Base-by-base conservation (phyloP, 2,329 filamentous ascomycete species). In the Fusarium brevicatenulatum region DNA sequence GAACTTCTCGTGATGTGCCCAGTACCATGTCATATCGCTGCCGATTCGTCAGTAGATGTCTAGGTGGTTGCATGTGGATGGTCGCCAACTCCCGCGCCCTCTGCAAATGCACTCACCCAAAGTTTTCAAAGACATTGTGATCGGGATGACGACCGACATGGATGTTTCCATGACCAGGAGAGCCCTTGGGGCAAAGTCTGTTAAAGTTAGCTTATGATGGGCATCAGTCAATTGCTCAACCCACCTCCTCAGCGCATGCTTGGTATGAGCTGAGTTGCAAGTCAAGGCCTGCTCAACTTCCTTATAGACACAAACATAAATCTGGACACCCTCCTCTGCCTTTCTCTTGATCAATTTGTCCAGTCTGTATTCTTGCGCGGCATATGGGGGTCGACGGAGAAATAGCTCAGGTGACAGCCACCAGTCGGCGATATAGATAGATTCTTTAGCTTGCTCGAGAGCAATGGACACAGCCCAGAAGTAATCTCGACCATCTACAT, bases 1-100 rank as follows among this genome's bases (percentile, higher is more conserved):
- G 79, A 98, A 97, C 80, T 99, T 99, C 78, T 99, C 96, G 80
- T 99, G 96, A 80, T 99, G 96, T 0, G 96, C 96, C 91, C 95
- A 98, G 84, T 97, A 37, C 36, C 36, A 37, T 37, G 36, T 37
- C 36, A 37, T 37, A 19, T 37, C 36, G 36, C 36, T 37, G 36
- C 9, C 36, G 36, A 37, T 9, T 37, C 16, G 36, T 37, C 36
- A 37, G 36, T 37, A 18, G 36, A 5, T 37, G 36, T 18, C 16
- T 37, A 10, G 36, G 16, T 37, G 36, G 16, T 37, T 37, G 36
- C 36, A 37, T 37, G 36, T 37, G 16, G 34, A 36, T 36, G 36
- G 36, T 19, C 36, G 36, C 36, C 36, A 19, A 37, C 36, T 37
- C 36, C 36, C 5, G 3, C 36, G 36, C 16, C 36, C 36, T 37